phyloP scores from a whole-genome alignment of 371 early-diverging fungal genomes.

The Mycotypha africana region DNA sequence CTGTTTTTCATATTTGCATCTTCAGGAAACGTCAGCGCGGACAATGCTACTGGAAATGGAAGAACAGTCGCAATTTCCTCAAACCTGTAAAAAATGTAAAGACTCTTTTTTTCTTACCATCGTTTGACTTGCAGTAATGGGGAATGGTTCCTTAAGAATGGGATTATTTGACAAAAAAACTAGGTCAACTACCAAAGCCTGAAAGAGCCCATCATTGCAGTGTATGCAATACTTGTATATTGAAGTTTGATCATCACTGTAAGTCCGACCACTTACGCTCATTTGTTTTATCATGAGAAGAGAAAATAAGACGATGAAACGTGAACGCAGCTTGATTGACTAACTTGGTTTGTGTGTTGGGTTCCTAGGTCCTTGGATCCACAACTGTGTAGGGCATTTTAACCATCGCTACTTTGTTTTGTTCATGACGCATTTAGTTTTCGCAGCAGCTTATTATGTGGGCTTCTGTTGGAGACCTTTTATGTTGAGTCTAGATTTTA shows the following conservation, averaged over 20 bases:
- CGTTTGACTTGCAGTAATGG: not conserved
- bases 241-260: slow-evolving; percentile 68
- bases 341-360: no score
- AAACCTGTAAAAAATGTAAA: slow-evolving; percentile 49
- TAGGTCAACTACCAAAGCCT: slow-evolving; percentile 73
- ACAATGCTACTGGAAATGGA: slow-evolving; percentile 43
- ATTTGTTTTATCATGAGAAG: no score
- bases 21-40: slow-evolving; percentile 20
- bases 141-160: not conserved
- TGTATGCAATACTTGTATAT: slow-evolving; percentile 80
- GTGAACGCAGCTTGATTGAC: no score
- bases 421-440: slow-evolving; percentile 65
- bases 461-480: slow-evolving; percentile 54
- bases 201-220: slow-evolving; percentile 92
- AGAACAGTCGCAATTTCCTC: slow-evolving; percentile 39
- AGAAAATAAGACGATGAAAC: no score
- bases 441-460: slow-evolving; percentile 61
- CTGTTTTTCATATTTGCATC: not conserved
- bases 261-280: no score
- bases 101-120: not conserved
- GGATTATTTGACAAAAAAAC: not conserved
- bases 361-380: slow-evolving; percentile 64
- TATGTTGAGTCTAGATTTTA: slow-evolving; percentile 44
- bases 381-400: slow-evolving; percentile 78
- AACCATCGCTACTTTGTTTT: slow-evolving; percentile 82